Percentiles rank a stretch among this genome's conserved stretches.
These are phyloP conservation scores for Fistulifera pelliculosa DNA, from an alignment of 108 stramenopile species.

Conservation along the genomic window DNA sequence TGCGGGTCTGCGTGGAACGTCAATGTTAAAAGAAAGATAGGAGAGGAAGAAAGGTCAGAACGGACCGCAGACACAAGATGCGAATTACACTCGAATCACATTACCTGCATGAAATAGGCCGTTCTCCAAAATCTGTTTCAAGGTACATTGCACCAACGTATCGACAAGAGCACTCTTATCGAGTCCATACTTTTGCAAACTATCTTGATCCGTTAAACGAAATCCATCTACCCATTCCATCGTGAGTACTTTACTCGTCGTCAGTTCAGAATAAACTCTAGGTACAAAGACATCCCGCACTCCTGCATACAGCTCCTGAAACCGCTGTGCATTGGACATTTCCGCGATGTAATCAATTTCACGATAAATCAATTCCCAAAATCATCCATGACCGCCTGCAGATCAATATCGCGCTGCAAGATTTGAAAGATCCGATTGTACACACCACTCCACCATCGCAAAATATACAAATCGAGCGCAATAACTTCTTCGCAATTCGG, in stretches of 20 bases:
- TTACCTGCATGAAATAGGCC: constrained; percentile 77
- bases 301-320: constrained; percentile 87
- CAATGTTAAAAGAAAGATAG: constrained; percentile 9
- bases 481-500: constrained; percentile 91
- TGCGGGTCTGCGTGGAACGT: neutral
- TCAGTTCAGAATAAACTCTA: constrained; percentile 83
- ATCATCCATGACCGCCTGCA: constrained; percentile 89
- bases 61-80: no score
- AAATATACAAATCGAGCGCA: constrained; percentile 87
- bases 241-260: constrained; percentile 84
- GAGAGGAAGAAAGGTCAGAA: neutral
- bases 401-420: constrained; percentile 80
- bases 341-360: constrained; percentile 96
- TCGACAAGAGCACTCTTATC: constrained; percentile 79
- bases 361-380: constrained; percentile 89
- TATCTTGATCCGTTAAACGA: constrained; percentile 71
- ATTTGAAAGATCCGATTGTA: constrained; percentile 65
- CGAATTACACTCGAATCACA: no score
- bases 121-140: constrained; percentile 92
- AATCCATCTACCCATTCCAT: constrained; percentile 97
- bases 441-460: constrained; percentile 90
- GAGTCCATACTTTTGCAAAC: constrained; percentile 56
- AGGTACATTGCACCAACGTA: constrained; percentile 86
- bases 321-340: constrained; percentile 91
- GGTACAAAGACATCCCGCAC: constrained; percentile 88